Base-by-base conservation (phyloP, 768 basidiomycete genomes). In the Russula foetens region DNA sequence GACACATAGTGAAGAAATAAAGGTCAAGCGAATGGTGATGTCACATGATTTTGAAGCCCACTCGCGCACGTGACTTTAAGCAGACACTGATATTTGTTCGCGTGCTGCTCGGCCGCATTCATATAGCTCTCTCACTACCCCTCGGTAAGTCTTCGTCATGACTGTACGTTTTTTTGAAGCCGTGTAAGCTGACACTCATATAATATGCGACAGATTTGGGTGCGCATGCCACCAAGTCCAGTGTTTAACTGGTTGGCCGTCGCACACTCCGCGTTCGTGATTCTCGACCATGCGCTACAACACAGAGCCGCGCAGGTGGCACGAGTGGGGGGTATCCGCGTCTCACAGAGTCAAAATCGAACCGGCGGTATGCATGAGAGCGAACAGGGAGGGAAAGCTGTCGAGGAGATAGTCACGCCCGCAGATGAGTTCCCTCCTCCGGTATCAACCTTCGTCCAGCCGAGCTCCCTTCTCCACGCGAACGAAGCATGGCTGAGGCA, bases 211-310 rank as follows among this genome's bases (percentile, higher is more conserved):
- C 31, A 12, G 29, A 35, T 29, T 46, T 17, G 23, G 44, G 38
- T 39, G 43, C 21, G 41, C n/a, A 88, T 89, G 86, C 84, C 86
- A 66, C 84, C 86, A 52, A 79, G 85, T 49, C 79, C 84, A 35
- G 79, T 79, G 14, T 89, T 80, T 74, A 86, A 85, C 76, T 86
- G 84, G 82, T 70, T 87, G 58, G 86, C 85, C 67, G 86, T 88
- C 31, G 74, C 81, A 49, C 79, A 81, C 60, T 81, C 85, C 15
- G 72, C 81, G 21, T 74, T 77, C 55, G 82, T 86, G 57, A 83
- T 91, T 56, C 69, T 86, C 38, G 74, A 79, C 12, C 81, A 84
- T 76, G 86, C 84, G 35, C 83, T 83, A 4, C 79, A 77, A 38
- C 78, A 86, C 38, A 78, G 83, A 69, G 79, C 78, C 21, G 70